Conservation (phyloP, 2,329 filamentous ascomycete genomes). For the Sordariomycetes sp. region DNA sequence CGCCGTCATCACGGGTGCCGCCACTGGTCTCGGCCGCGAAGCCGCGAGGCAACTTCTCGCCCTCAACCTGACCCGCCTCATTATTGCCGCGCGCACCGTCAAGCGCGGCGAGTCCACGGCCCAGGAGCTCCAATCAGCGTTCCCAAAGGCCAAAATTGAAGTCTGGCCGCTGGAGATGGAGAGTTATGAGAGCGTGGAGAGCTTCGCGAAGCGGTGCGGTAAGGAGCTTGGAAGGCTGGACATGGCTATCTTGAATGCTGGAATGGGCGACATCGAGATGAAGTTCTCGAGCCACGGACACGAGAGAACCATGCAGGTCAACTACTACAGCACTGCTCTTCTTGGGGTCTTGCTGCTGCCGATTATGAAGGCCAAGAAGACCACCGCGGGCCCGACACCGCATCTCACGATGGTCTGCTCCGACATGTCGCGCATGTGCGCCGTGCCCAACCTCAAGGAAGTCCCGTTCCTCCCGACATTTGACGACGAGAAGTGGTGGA, state of each 20-base stretch:
- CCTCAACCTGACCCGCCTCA: slow-evolving; percentile 23
- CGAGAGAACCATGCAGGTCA: slow-evolving; percentile 21
- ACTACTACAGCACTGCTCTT: slow-evolving; percentile 18
- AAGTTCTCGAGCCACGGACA: slow-evolving; percentile 15
- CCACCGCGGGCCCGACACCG: slow-evolving; percentile 7
- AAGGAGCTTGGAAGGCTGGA: slow-evolving; percentile 10
- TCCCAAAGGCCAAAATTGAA: slow-evolving; percentile 9
- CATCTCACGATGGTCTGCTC: slow-evolving; percentile 20
- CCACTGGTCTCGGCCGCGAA: slow-evolving; percentile 34
- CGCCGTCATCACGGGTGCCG: slow-evolving; percentile 33
- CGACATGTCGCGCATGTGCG: slow-evolving; percentile 12
- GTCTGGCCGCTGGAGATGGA: slow-evolving; percentile 15
- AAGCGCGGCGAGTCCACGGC: slow-evolving; percentile 9
- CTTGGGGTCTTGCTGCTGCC: slow-evolving; percentile 18
- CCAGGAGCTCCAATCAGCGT: slow-evolving; percentile 1
- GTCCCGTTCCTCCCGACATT: slow-evolving; percentile 18
- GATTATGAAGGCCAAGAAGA: slow-evolving; percentile 10
- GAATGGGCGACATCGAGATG: slow-evolving; percentile 8
- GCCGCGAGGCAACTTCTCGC: slow-evolving; percentile 25
- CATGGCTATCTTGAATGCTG: slow-evolving; percentile 24
- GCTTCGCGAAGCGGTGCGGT: slow-evolving; percentile 9
- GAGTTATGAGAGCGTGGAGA: slow-evolving; percentile 13
- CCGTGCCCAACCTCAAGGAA: slow-evolving; percentile 14
- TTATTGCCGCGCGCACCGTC: slow-evolving; percentile 27
- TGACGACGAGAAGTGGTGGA: slow-evolving; percentile 12